Evolutionary conservation across 176 grass and related monocot genomes (phyloP).

Genomic region (Musa beccarii): DNA sequence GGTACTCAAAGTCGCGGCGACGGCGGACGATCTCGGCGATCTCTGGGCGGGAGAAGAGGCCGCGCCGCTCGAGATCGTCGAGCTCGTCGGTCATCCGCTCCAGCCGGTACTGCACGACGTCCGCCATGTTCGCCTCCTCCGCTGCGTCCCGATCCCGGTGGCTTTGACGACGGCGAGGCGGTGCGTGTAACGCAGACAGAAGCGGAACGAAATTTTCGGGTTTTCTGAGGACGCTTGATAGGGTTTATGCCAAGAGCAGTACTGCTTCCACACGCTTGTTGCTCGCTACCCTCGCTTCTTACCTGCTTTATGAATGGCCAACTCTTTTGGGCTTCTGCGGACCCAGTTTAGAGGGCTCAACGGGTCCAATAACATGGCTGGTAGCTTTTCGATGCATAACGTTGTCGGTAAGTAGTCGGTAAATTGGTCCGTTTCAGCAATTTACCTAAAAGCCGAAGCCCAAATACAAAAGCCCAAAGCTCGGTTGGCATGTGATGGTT

Average conservation of each 20-base stretch:
- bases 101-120: conserved; percentile 70
- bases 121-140: conserved; percentile 41
- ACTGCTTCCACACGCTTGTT: background rate
- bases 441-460: too few relatives aligned
- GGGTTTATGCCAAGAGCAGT: background rate
- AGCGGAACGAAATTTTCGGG: background rate
- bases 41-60: conserved; percentile 73
- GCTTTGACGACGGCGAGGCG: background rate
- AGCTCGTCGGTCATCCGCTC: conserved; percentile 86
- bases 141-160: background rate
- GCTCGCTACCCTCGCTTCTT: too few relatives aligned
- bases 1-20: conserved; percentile 84
- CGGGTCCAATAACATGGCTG: too few relatives aligned
- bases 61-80: conserved; percentile 64
- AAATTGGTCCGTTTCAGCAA: too few relatives aligned
- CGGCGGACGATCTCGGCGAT: conserved; percentile 55
- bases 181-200: background rate
- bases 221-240: background rate
- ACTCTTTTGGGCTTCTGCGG: too few relatives aligned
- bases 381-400: too few relatives aligned
- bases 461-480: too few relatives aligned
- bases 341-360: too few relatives aligned
- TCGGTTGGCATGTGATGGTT: too few relatives aligned
- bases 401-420: too few relatives aligned
- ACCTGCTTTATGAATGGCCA: too few relatives aligned